These are phyloP conservation scores for Rhizophora mangle DNA, from an alignment of 345 rosid genomes.

Conservation along the genomic window DNA sequence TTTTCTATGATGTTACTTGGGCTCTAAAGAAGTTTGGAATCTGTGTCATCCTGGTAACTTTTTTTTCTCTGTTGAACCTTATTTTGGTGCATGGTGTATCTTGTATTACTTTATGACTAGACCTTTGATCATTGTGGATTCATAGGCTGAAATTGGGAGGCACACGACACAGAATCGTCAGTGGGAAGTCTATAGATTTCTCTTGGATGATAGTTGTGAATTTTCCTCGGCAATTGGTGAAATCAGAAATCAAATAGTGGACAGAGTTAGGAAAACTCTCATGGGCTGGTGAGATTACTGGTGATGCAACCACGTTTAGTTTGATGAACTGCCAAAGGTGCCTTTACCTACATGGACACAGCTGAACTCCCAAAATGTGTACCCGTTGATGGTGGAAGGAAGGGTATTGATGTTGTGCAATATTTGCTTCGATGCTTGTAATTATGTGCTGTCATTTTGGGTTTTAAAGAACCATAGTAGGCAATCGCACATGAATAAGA, in stretches of 20 bases:
- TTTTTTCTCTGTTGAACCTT: neutral
- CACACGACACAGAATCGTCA: slow-evolving; percentile 22
- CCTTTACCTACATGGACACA: too few species aligned
- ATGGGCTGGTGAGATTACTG: slow-evolving; percentile 29
- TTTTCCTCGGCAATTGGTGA: slow-evolving; percentile 8
- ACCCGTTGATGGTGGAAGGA: too few species aligned
- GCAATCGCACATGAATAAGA: too few species aligned
- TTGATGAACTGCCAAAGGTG: too few species aligned
- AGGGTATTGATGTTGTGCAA: too few species aligned
- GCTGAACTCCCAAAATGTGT: too few species aligned
- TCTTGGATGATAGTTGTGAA: slow-evolving; percentile 22
- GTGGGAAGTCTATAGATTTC: slow-evolving; percentile 37
- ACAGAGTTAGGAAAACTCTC: slow-evolving; percentile 20
- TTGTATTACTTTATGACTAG: neutral
- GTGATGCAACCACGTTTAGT: neutral
- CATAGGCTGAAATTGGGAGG: slow-evolving; percentile 27
- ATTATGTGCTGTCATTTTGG: too few species aligned
- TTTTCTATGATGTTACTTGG: slow-evolving; percentile 26
- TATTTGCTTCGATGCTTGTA: too few species aligned
- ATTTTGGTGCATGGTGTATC: neutral
- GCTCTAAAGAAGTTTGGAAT: slow-evolving; percentile 25
- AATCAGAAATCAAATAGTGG: slow-evolving; percentile 22
- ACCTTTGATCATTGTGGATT: neutral
- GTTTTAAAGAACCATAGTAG: too few species aligned
- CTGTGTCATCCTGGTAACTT: slow-evolving; percentile 24